A percentile compares a stretch with the other conserved stretches of the same genome.
phyloP scores from a whole-genome alignment of 2,329 filamentous ascomycete species.

The Monilinia polystroma region DNA sequence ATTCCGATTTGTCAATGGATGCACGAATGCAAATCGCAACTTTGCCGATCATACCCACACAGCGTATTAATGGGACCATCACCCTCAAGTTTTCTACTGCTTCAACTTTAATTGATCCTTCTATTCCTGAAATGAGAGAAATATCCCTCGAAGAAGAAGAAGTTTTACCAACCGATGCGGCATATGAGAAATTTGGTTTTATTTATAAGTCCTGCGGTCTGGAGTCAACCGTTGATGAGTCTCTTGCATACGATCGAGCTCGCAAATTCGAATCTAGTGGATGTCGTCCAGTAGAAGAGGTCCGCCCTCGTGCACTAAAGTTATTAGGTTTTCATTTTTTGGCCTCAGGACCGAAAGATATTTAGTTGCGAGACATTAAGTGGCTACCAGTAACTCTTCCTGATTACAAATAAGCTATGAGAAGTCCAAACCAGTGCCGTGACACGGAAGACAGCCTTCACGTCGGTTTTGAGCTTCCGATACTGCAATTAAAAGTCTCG shows the following conservation, averaged over 20 bases:
- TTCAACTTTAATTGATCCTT: constrained; percentile 32
- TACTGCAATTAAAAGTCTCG: constrained; percentile 24
- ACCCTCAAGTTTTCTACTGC: constrained; percentile 28
- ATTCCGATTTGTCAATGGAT: constrained; percentile 21
- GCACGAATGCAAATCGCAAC: constrained; percentile 24
- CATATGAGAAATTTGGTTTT: constrained; percentile 30
- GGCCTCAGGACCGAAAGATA: too few species aligned
- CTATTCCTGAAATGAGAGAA: constrained; percentile 16
- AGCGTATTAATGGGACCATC: constrained; percentile 22
- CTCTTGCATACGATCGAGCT: constrained; percentile 26
- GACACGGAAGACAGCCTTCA: constrained; percentile 25
- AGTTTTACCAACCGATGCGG: constrained; percentile 29
- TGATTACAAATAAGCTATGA: constrained; percentile 15
- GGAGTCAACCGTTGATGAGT: constrained; percentile 30
- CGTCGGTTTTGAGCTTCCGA: constrained; percentile 28
- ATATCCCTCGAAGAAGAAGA: constrained; percentile 37
- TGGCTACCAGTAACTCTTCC: constrained; percentile 30
- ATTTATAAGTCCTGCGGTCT: too few species aligned
- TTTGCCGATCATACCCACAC: constrained; percentile 31
- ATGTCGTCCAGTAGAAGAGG: constrained; percentile 17
- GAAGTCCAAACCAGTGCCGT: constrained; percentile 29
- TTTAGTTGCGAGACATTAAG: constrained; percentile 18
- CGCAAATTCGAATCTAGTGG: constrained; percentile 24
- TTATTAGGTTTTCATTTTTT: constrained; percentile 15
- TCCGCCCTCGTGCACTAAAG: constrained; percentile 15